Evolutionary conservation across 345 rosid species (phyloP).

Genomic region (Salix purpurea): DNA sequence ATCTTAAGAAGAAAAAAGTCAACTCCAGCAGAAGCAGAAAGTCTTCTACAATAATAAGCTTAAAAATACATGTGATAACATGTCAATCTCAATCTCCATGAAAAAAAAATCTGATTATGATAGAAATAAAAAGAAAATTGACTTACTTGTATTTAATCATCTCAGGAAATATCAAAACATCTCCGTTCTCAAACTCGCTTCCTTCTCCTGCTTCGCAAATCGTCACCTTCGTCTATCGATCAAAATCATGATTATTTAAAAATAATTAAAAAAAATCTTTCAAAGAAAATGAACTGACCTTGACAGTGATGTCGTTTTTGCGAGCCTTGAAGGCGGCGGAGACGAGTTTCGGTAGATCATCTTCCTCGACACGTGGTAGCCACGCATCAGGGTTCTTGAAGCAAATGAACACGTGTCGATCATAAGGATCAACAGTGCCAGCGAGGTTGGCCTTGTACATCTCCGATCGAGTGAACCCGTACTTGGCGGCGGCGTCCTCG

Average conservation of each 20-base stretch:
- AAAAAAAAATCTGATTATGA: no score
- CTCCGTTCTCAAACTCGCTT: slow-evolving; percentile 53
- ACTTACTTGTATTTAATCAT: slow-evolving; percentile 96
- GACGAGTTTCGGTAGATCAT: slow-evolving; percentile 62
- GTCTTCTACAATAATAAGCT: no score
- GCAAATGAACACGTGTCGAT: slow-evolving; percentile 73
- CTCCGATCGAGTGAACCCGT: slow-evolving; percentile 74
- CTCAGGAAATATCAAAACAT: slow-evolving; percentile 85
- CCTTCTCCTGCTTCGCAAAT: slow-evolving; percentile 61
- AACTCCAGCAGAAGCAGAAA: no score
- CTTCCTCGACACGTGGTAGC: slow-evolving; percentile 62
- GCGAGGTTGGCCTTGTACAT: slow-evolving; percentile 66
- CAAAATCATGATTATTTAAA: neutral
- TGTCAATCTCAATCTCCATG: neutral
- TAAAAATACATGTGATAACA: no score
- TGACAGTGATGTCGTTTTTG: slow-evolving; percentile 47
- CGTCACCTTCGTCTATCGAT: slow-evolving; percentile 58
- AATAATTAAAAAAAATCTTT: neutral
- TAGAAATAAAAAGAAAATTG: slow-evolving; percentile 19
- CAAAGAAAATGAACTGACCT: slow-evolving; percentile 40
- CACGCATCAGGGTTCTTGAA: slow-evolving; percentile 60
- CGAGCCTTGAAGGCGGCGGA: slow-evolving; percentile 61
- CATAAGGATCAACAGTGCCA: slow-evolving; percentile 62
- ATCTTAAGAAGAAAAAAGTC: no score
- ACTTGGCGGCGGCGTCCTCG: slow-evolving; percentile 48